Percentiles rank a stretch among this genome's conserved stretches.
These are phyloP conservation scores for Senecio squalidus DNA, from an alignment of 140 eudicot genomes.

Conservation along the genomic window DNA sequence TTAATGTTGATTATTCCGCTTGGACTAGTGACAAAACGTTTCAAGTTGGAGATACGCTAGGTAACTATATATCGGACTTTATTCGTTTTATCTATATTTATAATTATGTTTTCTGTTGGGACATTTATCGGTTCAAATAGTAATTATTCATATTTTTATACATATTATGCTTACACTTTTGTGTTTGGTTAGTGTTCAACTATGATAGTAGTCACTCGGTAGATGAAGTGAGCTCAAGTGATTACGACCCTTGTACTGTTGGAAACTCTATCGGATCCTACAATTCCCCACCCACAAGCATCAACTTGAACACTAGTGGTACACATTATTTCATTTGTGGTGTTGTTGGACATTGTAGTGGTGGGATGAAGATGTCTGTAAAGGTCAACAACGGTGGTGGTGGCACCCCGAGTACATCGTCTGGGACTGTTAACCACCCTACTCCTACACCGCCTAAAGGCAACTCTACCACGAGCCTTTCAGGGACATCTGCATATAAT, in stretches of 20 bases:
- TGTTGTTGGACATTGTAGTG: conserved; percentile 39
- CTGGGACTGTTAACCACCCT: conserved; percentile 28
- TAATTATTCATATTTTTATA: neutral
- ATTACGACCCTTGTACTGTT: conserved; percentile 36
- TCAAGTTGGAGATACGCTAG: conserved; percentile 58
- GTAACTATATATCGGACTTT: conserved; percentile 24
- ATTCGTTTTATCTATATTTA: neutral
- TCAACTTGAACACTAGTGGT: conserved; percentile 32
- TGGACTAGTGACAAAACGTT: conserved; percentile 66
- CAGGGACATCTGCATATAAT: conserved; percentile 17
- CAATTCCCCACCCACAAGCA: conserved; percentile 31
- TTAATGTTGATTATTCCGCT: conserved; percentile 50
- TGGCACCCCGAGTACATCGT: conserved; percentile 22
- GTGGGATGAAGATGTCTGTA: conserved; percentile 48
- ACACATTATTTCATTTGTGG: conserved; percentile 56
- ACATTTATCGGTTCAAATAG: no score
- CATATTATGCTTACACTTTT: neutral
- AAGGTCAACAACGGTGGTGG: conserved; percentile 27
- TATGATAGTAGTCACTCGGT: conserved; percentile 46
- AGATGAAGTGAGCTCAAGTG: conserved; percentile 34
- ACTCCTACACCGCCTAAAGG: conserved; percentile 17
- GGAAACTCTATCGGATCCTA: conserved; percentile 28
- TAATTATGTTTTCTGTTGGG: neutral
- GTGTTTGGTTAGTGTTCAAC: conserved; percentile 39
- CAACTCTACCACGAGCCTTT: conserved; percentile 9